These are phyloP conservation scores for Fusarium scirpi DNA, from an alignment of 2,329 filamentous ascomycete genomes.

Conservation along the genomic window DNA sequence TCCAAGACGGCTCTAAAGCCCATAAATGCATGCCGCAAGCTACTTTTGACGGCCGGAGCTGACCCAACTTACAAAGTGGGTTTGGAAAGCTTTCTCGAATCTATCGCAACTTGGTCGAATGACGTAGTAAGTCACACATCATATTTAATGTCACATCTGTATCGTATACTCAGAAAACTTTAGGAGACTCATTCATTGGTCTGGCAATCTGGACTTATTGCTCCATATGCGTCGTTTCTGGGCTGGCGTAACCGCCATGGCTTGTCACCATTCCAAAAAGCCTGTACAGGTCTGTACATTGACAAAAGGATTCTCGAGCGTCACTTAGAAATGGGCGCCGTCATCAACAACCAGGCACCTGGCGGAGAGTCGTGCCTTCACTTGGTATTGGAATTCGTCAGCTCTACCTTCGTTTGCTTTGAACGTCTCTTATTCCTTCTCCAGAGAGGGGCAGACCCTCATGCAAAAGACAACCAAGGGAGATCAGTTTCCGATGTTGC, in stretches of 20 bases:
- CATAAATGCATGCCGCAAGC: slow-evolving; percentile 1
- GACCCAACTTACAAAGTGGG: neutral
- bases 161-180: neutral
- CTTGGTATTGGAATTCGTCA: neutral
- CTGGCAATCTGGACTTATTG: slow-evolving; percentile 6
- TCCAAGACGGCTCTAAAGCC: neutral
- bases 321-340: neutral
- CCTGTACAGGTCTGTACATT: fast-evolving
- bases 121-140: neutral
- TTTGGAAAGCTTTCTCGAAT: neutral
- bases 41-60: slow-evolving; percentile 21
- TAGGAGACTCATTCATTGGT: neutral
- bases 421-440: slow-evolving; percentile 1
- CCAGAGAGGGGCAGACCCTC: neutral
- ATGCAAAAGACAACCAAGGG: neutral
- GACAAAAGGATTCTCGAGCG: neutral
- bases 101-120: neutral
- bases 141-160: too few species aligned
- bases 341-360: neutral
- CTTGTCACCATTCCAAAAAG: neutral
- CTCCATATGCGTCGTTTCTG: neutral
- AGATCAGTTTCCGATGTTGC: neutral
- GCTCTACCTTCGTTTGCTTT: neutral
- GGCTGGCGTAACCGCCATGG: neutral
- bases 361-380: neutral